Conservation (phyloP, 1,284 basidiomycete genomes). For the Ganoderma sinense region DNA sequence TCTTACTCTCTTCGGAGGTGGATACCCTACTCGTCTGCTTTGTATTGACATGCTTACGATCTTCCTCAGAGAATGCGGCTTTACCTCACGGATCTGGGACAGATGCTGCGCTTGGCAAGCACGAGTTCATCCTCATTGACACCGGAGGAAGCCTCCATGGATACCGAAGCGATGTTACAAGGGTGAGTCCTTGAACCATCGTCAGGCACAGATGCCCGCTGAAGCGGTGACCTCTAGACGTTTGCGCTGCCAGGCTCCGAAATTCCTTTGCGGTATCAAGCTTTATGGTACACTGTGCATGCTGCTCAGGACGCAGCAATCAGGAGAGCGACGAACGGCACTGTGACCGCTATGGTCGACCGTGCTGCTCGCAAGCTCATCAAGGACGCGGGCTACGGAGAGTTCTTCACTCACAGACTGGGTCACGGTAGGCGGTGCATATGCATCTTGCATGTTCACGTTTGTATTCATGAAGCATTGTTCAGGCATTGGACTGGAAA, state of each 20-base stretch:
- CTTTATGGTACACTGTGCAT: constrained; percentile 75
- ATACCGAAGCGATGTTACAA: constrained; percentile 81
- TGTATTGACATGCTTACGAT: not conserved
- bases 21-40: not conserved
- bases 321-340: constrained; percentile 53
- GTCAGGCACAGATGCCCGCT: not conserved
- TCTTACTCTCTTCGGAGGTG: constrained; percentile 82
- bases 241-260: constrained; percentile 67
- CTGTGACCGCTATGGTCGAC: constrained; percentile 67
- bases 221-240: constrained; percentile 55
- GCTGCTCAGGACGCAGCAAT: constrained; percentile 70
- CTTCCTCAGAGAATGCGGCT: constrained; percentile 77
- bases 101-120: constrained; percentile 60
- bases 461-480: not conserved
- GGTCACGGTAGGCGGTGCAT: constrained; percentile 67
- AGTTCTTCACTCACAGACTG: constrained; percentile 83
- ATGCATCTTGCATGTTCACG: not conserved
- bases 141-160: constrained; percentile 75
- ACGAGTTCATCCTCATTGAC: constrained; percentile 84
- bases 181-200: constrained; percentile 51
- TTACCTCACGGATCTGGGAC: constrained; percentile 85
- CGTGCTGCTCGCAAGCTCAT: constrained; percentile 69
- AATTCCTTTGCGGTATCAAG: constrained; percentile 61
- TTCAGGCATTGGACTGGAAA: constrained; percentile 82
- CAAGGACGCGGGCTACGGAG: constrained; percentile 51